Evolutionary conservation across 1,284 basidiomycete species (phyloP).

Genomic region (Papiliotrema terrestris): DNA sequence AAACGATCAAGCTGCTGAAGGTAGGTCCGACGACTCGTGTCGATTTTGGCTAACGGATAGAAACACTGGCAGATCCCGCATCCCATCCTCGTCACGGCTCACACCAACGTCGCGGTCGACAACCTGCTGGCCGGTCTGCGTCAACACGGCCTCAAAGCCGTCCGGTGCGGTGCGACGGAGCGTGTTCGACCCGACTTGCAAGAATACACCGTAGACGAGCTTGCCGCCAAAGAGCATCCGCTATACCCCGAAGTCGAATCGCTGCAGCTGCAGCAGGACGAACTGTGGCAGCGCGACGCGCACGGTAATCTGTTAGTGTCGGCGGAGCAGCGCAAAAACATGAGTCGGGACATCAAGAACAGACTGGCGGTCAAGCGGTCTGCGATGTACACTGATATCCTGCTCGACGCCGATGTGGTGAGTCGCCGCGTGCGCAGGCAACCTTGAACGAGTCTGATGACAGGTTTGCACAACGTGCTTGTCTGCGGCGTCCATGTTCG

Average conservation of each 20-base stretch:
- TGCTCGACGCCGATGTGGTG: constrained; percentile 68
- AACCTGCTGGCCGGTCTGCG: constrained; percentile 71
- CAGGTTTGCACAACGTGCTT: constrained; percentile 82
- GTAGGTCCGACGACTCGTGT: constrained; percentile 48
- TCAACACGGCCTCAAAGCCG: constrained; percentile 62
- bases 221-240: constrained; percentile 60
- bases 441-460: background rate
- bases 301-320: background rate
- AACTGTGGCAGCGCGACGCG: constrained; percentile 16
- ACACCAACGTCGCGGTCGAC: constrained; percentile 93
- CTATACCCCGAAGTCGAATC: constrained; percentile 53
- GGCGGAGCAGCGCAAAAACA: background rate
- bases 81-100: constrained; percentile 83
- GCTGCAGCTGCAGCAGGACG: constrained; percentile 21
- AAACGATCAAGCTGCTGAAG: constrained; percentile 79
- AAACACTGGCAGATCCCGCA: constrained; percentile 75
- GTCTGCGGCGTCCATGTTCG: constrained; percentile 57
- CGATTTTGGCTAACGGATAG: too few relatives aligned
- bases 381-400: constrained; percentile 53
- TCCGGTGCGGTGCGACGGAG: constrained; percentile 70
- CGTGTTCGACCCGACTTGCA: constrained; percentile 60
- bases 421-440: constrained; percentile 38
- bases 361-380: constrained; percentile 18
- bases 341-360: constrained; percentile 17
- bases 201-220: constrained; percentile 63